Evolutionary conservation across 805 yeast genomes (phyloP), one percentile per base, ranked within the genome.

Genomic region (Metschnikowia rubicola): DNA sequence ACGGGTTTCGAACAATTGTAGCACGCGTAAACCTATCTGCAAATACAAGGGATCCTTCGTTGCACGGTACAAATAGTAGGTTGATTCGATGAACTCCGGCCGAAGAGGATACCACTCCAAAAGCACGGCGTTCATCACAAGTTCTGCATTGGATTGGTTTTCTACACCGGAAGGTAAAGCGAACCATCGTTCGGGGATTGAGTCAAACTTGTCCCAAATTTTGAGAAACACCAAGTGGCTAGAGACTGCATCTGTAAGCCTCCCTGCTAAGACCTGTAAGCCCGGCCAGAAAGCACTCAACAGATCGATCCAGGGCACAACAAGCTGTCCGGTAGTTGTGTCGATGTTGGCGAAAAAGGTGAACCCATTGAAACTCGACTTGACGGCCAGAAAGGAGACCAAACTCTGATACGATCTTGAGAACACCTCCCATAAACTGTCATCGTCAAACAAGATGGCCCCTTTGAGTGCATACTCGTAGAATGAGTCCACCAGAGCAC

Each of bases 71-170:
- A 91, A 67, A 59, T 84, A 83, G 63, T 89, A 91, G 0, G 95
- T 88, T 0, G 96, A 86, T 62, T 91, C 98, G 37, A 88, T 77
- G 55, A 90, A 88, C 61, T 91, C 98, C 0, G 98, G 98, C 45
- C 98, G 71, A 37, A 91, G 70, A 2, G 97, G 96, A 59, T 88
- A 91, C 97, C 97, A 91, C 60, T 88, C 95, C 31, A 89, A 66
- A 0, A 79, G 70, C 3, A 86, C 65, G 1, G 79, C 48, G 4
- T n/a, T 29, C 8, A 30, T n/a, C 7, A 48, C 45, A 21, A 35
- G 42, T 10, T 34, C 39, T 11, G 35, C 41, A 8, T 35, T n/a
- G 6, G 39, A 12, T 13, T 34, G 35, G 9, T 35, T 10, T 21
- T 46, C 41, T 1, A 12, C 19, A 21, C 30, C 34, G n/a, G 17